Percentiles rank a stretch among this genome's conserved stretches.
phyloP scores from a whole-genome alignment of 73 alveolate species.

The Paramecium bursaria region DNA sequence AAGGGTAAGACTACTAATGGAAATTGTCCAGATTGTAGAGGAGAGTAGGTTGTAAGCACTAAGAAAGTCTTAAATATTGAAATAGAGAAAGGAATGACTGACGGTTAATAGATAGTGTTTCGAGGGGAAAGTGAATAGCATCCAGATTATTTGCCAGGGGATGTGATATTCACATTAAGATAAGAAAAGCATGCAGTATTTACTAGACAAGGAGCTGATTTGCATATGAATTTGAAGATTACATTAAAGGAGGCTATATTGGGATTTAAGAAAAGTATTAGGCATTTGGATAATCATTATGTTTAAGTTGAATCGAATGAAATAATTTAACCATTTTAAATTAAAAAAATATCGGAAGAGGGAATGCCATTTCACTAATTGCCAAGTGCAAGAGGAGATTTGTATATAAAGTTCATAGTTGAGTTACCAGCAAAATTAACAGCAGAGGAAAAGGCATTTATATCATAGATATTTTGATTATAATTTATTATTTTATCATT shows the following conservation, averaged over 20 bases:
- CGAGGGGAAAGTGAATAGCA: slow-evolving; percentile 92
- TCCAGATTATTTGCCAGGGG: slow-evolving; percentile 96
- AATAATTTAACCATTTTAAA: slow-evolving; percentile 88
- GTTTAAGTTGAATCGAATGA: slow-evolving; percentile 85
- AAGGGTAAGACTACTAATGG: slow-evolving; percentile 86
- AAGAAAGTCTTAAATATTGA: slow-evolving; percentile 77
- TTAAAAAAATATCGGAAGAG: slow-evolving; percentile 87
- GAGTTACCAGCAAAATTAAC: slow-evolving; percentile 85
- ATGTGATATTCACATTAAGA: slow-evolving; percentile 86
- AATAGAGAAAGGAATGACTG: slow-evolving; percentile 94
- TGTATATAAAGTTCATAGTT: slow-evolving; percentile 86
- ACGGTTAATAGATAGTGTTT: slow-evolving; percentile 90
- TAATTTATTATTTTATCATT: no score
- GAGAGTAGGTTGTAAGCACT: slow-evolving; percentile 88
- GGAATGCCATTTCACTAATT: slow-evolving; percentile 95
- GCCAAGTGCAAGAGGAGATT: slow-evolving; percentile 90
- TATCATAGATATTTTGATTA: slow-evolving; percentile 6
- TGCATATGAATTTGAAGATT: slow-evolving; percentile 79
- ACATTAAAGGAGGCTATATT: slow-evolving; percentile 93
- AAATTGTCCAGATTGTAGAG: slow-evolving; percentile 90
- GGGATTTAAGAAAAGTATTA: slow-evolving; percentile 90
- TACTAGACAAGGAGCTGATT: slow-evolving; percentile 87
- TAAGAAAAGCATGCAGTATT: slow-evolving; percentile 81
- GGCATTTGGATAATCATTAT: slow-evolving; percentile 91
- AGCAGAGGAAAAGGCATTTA: slow-evolving; percentile 80